Evolutionary conservation across 768 basidiomycete species (phyloP), one percentile per base, ranked within the genome.

Genomic region (Pholiota molesta): DNA sequence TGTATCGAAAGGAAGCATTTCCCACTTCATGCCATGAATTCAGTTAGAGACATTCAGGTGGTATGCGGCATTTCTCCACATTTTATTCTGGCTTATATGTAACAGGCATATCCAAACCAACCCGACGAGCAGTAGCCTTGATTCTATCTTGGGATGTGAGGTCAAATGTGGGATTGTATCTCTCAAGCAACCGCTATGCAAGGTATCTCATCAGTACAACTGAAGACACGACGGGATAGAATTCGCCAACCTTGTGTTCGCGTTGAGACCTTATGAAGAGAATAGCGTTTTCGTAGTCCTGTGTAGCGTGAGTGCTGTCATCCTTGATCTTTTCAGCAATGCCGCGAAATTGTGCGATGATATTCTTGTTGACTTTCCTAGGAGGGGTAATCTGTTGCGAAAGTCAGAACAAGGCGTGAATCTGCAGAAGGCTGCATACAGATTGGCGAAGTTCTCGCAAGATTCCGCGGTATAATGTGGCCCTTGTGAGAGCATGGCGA

Each of bases 111-210:
- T 97, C 83, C 57, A 98, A 75, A 4, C 95, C 95, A 37, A 98
- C 95, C 64, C 95, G 79, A 47, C 87, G 83, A 3, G 94, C 95
- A 0, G 95, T 95, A 1, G 92, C 92, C 68, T 88, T 81, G 62
- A 97, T 83, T 66, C 91, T 79, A 71, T 97, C 94, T 66, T 94
- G 87, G 5, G 82, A 77, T 0, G 93, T 90, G 64, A 96, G 80
- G 69, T 95, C 91, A 44, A 88, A 74, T 17, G 91, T 77, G 0
- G 95, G 95, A 73, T 95, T 97, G 77, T 98, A 98, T 57, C 93
- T 81, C 57, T 93, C 91, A 63, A 97, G 74, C 52, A 97, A 78
- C 21, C 78, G 79, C 95, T 97, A 69, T 51, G 21, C 37, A 55
- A 31, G 39, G 17, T 6, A 10, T 8, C 16, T 37, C 35, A 14